These are phyloP conservation scores for Eucalyptus cloeziana DNA, from an alignment of 345 rosid species.

Conservation along the genomic window DNA sequence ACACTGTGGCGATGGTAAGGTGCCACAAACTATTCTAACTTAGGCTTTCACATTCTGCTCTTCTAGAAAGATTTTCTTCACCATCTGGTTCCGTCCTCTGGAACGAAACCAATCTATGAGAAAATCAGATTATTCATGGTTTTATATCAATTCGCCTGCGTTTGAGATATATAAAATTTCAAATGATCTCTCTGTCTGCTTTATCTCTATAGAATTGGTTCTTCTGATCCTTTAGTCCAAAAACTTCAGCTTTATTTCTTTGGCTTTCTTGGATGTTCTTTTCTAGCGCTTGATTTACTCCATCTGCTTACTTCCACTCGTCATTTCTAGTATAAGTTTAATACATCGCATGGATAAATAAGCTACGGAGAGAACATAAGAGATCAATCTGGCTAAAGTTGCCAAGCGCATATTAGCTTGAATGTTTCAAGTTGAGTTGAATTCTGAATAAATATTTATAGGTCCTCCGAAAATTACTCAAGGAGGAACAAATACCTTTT, in stretches of 20 bases:
- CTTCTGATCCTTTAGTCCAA: background rate
- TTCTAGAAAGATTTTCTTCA: background rate
- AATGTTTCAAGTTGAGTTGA: too few relatives aligned
- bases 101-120: background rate
- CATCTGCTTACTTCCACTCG: background rate
- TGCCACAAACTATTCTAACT: background rate
- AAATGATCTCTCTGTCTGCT: background rate
- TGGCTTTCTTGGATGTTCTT: background rate
- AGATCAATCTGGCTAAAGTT: background rate
- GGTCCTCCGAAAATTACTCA: too few relatives aligned
- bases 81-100: background rate
- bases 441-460: too few relatives aligned
- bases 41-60: background rate
- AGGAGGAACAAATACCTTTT: too few relatives aligned
- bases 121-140: background rate
- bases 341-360: background rate
- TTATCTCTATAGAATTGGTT: background rate
- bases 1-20: conserved; percentile 8
- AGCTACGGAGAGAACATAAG: background rate
- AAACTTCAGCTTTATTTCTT: background rate
- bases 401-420: background rate
- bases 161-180: background rate
- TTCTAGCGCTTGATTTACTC: background rate
- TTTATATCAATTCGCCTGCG: background rate
- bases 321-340: background rate